Conservation (phyloP, 371 early-diverging fungal species). For the Parasitella parasitica region DNA sequence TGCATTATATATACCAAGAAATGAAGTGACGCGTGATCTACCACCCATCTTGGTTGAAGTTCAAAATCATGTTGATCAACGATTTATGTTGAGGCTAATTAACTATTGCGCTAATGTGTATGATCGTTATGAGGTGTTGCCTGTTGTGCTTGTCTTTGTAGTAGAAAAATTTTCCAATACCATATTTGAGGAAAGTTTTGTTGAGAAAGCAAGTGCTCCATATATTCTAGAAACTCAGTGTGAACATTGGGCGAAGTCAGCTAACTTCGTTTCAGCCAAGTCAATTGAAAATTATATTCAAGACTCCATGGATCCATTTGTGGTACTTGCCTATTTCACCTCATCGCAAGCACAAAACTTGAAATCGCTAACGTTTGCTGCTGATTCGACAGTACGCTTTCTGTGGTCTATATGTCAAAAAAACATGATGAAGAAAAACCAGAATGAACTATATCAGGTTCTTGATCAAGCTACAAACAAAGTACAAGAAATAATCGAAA, state of each 20-base stretch:
- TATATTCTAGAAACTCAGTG: too few species aligned
- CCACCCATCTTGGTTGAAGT: slow-evolving; percentile 16
- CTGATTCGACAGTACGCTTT: slow-evolving; percentile 7
- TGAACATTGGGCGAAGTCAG: slow-evolving; percentile 7
- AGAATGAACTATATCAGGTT: slow-evolving; percentile 5
- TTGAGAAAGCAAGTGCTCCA: too few species aligned
- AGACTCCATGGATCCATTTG: slow-evolving; percentile 7
- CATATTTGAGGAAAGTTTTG: slow-evolving; percentile 12
- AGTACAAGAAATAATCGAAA: slow-evolving; percentile 8
- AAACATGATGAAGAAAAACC: background rate
- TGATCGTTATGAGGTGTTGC: slow-evolving; percentile 13
- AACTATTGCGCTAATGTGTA: slow-evolving; percentile 8
- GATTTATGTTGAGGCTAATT: slow-evolving; percentile 18
- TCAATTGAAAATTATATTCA: slow-evolving; percentile 11
- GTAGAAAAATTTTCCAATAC: slow-evolving; percentile 13
- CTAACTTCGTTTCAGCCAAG: slow-evolving; percentile 9
- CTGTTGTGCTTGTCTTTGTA: slow-evolving; percentile 16
- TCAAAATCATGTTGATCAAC: slow-evolving; percentile 16
- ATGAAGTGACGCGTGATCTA: slow-evolving; percentile 6
- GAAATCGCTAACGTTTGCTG: slow-evolving; percentile 3
- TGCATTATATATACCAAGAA: slow-evolving; percentile 12
- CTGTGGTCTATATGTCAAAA: background rate
- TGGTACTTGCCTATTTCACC: slow-evolving; percentile 12
- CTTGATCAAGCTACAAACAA: slow-evolving; percentile 4
- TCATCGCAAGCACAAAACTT: slow-evolving; percentile 10